Base-by-base conservation (phyloP, 805 yeast genomes). In the Schwanniomyces pseudopolymorphus region DNA sequence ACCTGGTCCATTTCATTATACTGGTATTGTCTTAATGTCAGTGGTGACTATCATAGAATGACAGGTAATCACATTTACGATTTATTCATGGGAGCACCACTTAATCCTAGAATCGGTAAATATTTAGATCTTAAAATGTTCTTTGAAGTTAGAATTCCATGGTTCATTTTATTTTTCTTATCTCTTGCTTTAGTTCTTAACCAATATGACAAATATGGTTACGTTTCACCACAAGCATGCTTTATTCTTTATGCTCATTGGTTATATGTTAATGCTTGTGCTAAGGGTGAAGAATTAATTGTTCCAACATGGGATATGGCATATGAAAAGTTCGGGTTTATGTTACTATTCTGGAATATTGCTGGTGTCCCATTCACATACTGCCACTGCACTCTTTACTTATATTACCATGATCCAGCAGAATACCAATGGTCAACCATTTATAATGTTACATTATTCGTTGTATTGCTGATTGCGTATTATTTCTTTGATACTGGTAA, bases 291-390 rank as follows among this genome's bases (percentile, higher is more conserved):
- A 71, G 98, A 94, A 66, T 75, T 92, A 58, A 94, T 94, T 64
- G 96, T 91, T 52, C 96, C 98, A 57, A 87, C 96, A 16, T 94
- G 99, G 98, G 99, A 94, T 68, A 92, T 94, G 97, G 97, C 96
- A 26, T 94, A 94, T 69, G 99, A 94, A 69, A 94, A 94, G 72
- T 94, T 94, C 60, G 99, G 99, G n/a, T 94, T 94, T 77, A 91
- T 94, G 98, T 80, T 94, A 55, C 83, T 91, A 58, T 94, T 94
- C 78, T 94, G 99, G 99, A 94, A 94, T 74, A 89, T 94, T 66
- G 97, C 97, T 26, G 99, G 99, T 59, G 99, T 94, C 36, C 99
- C 99, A 41, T 94, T 84, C 82, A 92, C 98, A 37, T 94, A 94
- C 74, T 89, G 97, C 69, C 97, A 90, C 63, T 85, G 95, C 67